phyloP scores from a whole-genome alignment of 164 flowering plant species.

The Protea cynaroides region DNA sequence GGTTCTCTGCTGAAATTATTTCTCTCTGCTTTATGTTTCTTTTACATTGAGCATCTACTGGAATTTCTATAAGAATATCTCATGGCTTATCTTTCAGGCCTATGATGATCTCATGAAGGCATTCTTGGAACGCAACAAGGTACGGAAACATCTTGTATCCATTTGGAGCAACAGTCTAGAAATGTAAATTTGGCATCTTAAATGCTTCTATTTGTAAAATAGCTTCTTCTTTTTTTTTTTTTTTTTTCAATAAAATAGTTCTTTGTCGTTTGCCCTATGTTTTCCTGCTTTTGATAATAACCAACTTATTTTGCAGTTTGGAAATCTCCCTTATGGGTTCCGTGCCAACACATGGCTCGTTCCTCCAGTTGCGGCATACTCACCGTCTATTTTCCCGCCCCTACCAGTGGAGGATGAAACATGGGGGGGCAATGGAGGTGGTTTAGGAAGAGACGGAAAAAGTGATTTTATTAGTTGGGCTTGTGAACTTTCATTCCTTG shows the following conservation, averaged over 20 bases:
- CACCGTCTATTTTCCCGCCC: constrained; percentile 62
- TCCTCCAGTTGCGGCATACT: constrained; percentile 73
- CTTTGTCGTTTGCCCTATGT: not conserved
- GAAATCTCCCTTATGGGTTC: constrained; percentile 96
- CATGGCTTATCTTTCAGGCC: constrained; percentile 48
- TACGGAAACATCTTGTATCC: constrained; percentile 6
- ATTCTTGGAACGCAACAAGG: constrained; percentile 94
- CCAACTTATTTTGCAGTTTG: constrained; percentile 61
- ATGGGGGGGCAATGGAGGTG: constrained; percentile 98
- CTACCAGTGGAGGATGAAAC: constrained; percentile 86
- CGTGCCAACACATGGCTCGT: constrained; percentile 99
- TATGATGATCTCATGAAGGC: constrained; percentile 90
- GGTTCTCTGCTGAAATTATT: not conserved
- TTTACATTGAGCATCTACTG: not conserved
- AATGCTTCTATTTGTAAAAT: not conserved
- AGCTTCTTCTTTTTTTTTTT: not conserved
- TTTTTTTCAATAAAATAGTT: not conserved
- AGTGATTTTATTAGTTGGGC: constrained; percentile 81
- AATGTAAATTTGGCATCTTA: too few relatives aligned
- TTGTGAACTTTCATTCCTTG: constrained; percentile 57
- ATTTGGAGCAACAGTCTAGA: too few relatives aligned
- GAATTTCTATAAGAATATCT: constrained; percentile 6
- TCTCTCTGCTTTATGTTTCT: not conserved
- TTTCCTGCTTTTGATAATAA: not conserved
- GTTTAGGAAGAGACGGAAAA: constrained; percentile 82